These are phyloP conservation scores for Clarireedia monteithiana DNA, from an alignment of 2,329 filamentous ascomycete genomes.

Conservation along the genomic window DNA sequence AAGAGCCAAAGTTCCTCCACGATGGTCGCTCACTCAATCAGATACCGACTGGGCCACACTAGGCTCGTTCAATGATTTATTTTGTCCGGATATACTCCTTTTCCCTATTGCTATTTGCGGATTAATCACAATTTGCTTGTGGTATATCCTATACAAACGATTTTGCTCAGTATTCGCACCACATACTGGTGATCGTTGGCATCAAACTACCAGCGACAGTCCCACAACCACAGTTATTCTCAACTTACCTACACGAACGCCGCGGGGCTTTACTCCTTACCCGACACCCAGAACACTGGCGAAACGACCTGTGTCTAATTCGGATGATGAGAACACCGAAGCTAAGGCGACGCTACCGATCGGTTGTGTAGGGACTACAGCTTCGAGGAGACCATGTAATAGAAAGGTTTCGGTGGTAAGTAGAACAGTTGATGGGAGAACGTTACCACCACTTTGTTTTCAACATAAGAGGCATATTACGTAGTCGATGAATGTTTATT, in stretches of 20 bases:
- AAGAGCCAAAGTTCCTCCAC: background rate
- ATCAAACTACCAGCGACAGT: too few relatives aligned
- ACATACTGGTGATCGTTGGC: too few relatives aligned
- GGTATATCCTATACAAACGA: too few relatives aligned
- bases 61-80: background rate
- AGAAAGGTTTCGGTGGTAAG: background rate
- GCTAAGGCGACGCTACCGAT: background rate
- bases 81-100: constrained; percentile 1
- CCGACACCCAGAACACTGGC: too few relatives aligned
- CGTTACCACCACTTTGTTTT: background rate
- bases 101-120: background rate
- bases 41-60: background rate
- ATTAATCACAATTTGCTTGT: background rate
- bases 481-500: too few relatives aligned
- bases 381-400: background rate
- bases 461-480: background rate
- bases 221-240: too few relatives aligned
- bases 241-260: too few relatives aligned
- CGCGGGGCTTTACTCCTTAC: too few relatives aligned
- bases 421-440: background rate
- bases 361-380: background rate
- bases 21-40: background rate
- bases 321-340: background rate
- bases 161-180: too few relatives aligned
- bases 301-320: too few relatives aligned